A percentile compares a stretch with the other conserved stretches of the same genome.
phyloP scores from a whole-genome alignment of 1,284 basidiomycete genomes.

The Ganoderma resinaceum region DNA sequence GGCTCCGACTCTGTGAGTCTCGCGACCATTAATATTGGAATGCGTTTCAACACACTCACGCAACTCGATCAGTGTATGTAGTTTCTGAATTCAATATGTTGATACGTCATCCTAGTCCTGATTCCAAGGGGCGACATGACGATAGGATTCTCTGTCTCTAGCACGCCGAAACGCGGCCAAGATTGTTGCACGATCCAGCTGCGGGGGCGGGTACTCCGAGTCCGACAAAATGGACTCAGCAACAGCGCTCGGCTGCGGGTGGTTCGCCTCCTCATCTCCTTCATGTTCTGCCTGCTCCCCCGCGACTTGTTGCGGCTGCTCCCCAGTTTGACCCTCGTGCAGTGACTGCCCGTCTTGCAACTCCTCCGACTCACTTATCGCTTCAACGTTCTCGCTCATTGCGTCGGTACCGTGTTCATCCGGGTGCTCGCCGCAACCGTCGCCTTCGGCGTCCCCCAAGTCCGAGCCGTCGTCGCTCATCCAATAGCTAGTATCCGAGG shows the following conservation, averaged over 20 bases:
- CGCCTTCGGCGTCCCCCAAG: too few species aligned
- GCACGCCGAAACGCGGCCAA: neutral
- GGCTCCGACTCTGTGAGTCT: too few species aligned
- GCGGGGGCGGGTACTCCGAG: neutral
- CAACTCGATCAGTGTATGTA: too few species aligned
- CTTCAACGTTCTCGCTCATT: neutral
- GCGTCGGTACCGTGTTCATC: neutral
- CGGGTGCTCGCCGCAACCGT: neutral
- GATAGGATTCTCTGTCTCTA: neutral
- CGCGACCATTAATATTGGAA: too few species aligned
- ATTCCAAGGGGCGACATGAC: neutral
- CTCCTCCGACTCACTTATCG: neutral
- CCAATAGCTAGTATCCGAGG: too few species aligned
- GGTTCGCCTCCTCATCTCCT: neutral
- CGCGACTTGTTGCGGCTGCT: neutral
- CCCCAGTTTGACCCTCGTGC: neutral
- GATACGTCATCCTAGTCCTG: constrained; percentile 39
- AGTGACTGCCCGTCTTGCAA: neutral
- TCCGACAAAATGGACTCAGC: neutral
- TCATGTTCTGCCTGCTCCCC: neutral
- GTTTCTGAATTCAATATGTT: constrained; percentile 97
- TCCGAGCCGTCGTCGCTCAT: neutral
- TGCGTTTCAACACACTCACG: too few species aligned
- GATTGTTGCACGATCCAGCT: neutral
- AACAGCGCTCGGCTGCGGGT: neutral